Conservation (phyloP, 768 basidiomycete species). For the Lyophyllum semitale region DNA sequence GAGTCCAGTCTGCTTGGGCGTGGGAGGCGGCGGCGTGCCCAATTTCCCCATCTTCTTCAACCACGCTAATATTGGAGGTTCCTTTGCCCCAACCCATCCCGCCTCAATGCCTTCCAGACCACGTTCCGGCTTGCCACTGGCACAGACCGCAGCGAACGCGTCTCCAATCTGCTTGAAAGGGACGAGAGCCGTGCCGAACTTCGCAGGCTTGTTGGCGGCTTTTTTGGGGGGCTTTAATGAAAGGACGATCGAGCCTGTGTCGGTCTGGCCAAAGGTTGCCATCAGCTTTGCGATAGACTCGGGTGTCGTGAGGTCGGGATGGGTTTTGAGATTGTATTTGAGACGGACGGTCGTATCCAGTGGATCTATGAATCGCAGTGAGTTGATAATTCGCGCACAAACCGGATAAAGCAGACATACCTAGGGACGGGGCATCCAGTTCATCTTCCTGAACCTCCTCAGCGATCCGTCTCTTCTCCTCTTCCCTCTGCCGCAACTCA, state of each 20-base stretch:
- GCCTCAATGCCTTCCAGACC: slow-evolving; percentile 67
- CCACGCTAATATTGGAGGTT: slow-evolving; percentile 74
- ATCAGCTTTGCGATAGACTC: slow-evolving; percentile 53
- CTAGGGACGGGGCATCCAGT: slow-evolving; percentile 58
- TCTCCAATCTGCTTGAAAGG: slow-evolving; percentile 77
- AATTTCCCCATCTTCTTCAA: slow-evolving; percentile 72
- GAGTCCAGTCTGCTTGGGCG: not conserved
- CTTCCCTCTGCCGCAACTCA: slow-evolving; percentile 46
- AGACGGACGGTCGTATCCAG: slow-evolving; percentile 77
- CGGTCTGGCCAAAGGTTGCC: slow-evolving; percentile 60
- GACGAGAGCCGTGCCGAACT: slow-evolving; percentile 69
- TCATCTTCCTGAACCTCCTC: slow-evolving; percentile 37
- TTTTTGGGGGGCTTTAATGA: slow-evolving; percentile 66
- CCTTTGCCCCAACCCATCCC: slow-evolving; percentile 72
- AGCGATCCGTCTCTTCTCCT: slow-evolving; percentile 35
- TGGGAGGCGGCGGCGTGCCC: slow-evolving; percentile 27
- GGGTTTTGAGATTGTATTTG: slow-evolving; percentile 62
- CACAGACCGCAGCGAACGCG: slow-evolving; percentile 76
- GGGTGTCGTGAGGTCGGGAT: slow-evolving; percentile 57
- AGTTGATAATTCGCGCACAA: slow-evolving; percentile 3
- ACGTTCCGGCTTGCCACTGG: slow-evolving; percentile 48
- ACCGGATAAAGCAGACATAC: slow-evolving; percentile 30
- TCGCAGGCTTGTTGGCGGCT: slow-evolving; percentile 56
- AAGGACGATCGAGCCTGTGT: slow-evolving; percentile 66
- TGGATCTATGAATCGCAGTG: slow-evolving; percentile 37